phyloP scores from a whole-genome alignment of 208 protist species.

The Trypanosoma avium region DNA sequence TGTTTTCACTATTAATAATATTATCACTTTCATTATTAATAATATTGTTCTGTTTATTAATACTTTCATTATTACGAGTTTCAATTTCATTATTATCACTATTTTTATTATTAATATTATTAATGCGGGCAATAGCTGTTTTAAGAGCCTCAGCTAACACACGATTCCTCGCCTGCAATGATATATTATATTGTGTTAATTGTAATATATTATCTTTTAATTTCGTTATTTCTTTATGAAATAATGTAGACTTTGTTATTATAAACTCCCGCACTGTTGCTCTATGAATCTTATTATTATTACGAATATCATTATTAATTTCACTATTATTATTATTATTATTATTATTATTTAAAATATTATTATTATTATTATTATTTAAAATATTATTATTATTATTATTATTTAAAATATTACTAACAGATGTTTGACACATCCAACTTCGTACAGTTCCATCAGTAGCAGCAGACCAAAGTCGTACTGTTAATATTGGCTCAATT shows the following conservation, averaged over 20 bases:
- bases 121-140: conserved; percentile 27
- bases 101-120: conserved; percentile 10
- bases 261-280: conserved; percentile 37
- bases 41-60: too few species aligned
- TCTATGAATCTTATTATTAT: neutral
- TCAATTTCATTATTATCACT: neutral
- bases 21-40: too few species aligned
- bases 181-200: conserved; percentile 24
- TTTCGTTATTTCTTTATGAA: conserved; percentile 22
- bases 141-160: conserved; percentile 37
- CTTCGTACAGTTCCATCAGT: conserved; percentile 63
- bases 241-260: conserved; percentile 28
- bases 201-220: conserved; percentile 18
- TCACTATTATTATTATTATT: too few species aligned
- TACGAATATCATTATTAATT: neutral
- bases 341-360: too few species aligned
- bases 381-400: too few species aligned
- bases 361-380: too few species aligned
- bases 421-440: conserved; percentile 37
- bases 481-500: conserved; percentile 44
- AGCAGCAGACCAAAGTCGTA: conserved; percentile 44
- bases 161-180: conserved; percentile 36
- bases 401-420: neutral
- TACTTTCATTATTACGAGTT: too few species aligned
- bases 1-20: too few species aligned